These are phyloP conservation scores for Obba rivulosa DNA, from an alignment of 768 basidiomycete species.

Conservation along the genomic window DNA sequence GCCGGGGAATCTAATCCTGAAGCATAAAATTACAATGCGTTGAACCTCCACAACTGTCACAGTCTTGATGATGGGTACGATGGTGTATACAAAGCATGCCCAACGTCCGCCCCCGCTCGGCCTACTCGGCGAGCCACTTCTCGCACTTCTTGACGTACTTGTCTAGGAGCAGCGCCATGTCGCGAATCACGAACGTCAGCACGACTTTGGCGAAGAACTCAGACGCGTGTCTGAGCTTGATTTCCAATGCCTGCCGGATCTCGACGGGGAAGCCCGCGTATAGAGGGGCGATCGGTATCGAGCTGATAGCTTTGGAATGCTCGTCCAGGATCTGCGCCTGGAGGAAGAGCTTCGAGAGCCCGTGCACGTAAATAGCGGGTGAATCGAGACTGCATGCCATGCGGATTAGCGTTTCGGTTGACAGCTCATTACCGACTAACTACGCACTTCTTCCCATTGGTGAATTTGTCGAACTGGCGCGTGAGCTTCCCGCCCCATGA, in stretches of 20 bases:
- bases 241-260: conserved; percentile 58
- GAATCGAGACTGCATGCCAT: conserved; percentile 66
- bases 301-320: conserved; percentile 69
- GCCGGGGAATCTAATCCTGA: conserved; percentile 24
- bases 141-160: conserved; percentile 94
- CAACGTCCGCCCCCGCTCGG: background rate
- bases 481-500: conserved; percentile 72
- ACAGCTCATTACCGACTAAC: background rate
- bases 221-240: conserved; percentile 74
- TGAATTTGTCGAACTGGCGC: conserved; percentile 76
- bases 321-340: conserved; percentile 82
- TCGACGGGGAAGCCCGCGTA: conserved; percentile 69
- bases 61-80: background rate
- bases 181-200: conserved; percentile 83
- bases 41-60: conserved; percentile 9
- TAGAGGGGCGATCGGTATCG: conserved; percentile 61
- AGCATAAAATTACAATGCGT: conserved; percentile 29
- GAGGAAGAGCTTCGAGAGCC: conserved; percentile 65
- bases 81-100: conserved; percentile 2
- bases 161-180: conserved; percentile 81
- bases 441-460: conserved; percentile 83
- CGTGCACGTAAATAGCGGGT: conserved; percentile 76
- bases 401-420: conserved; percentile 1
- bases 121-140: conserved; percentile 83
- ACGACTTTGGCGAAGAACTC: conserved; percentile 90